phyloP scores from a whole-genome alignment of 495 filamentous ascomycete genomes.

The Patellaria atrata region DNA sequence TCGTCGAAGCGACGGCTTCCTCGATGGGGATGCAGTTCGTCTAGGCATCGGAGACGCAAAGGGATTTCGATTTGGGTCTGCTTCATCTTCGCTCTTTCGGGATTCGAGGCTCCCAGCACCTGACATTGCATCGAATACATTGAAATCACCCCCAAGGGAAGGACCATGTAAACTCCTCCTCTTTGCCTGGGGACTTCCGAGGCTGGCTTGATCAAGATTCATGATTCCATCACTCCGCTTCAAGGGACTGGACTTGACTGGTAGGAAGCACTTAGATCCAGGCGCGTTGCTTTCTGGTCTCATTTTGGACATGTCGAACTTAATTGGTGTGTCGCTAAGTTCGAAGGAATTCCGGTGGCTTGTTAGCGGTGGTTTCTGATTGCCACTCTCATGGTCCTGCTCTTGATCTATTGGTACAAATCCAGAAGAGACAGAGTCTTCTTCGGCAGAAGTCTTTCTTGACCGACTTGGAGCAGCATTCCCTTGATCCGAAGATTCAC shows the following conservation, averaged over 20 bases:
- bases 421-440: no score
- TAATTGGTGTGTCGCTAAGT: slow-evolving; percentile 21
- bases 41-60: no score
- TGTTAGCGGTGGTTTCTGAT: slow-evolving; percentile 5
- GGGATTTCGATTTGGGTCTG: no score
- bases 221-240: slow-evolving; percentile 87
- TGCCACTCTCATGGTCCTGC: slow-evolving; percentile 3
- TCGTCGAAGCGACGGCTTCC: no score
- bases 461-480: slow-evolving; percentile 42
- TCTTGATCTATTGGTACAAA: slow-evolving; percentile 4
- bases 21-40: no score
- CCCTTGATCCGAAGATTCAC: slow-evolving; percentile 51
- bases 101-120: slow-evolving; percentile 8
- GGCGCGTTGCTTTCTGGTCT: slow-evolving; percentile 13
- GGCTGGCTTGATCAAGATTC: slow-evolving; percentile 60
- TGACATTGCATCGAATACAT: slow-evolving; percentile 62
- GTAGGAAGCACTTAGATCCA: slow-evolving; percentile 24
- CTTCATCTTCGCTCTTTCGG: neutral
- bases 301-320: slow-evolving; percentile 25
- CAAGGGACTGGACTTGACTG: slow-evolving; percentile 64
- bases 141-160: slow-evolving; percentile 45
- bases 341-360: slow-evolving; percentile 9
- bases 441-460: slow-evolving; percentile 33
- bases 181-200: slow-evolving; percentile 79
- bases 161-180: slow-evolving; percentile 65